A percentile compares a stretch with the other conserved stretches of the same genome.
These are phyloP conservation scores for Gypsophila paniculata DNA, from an alignment of 179 eudicot species.

Conservation along the genomic window DNA sequence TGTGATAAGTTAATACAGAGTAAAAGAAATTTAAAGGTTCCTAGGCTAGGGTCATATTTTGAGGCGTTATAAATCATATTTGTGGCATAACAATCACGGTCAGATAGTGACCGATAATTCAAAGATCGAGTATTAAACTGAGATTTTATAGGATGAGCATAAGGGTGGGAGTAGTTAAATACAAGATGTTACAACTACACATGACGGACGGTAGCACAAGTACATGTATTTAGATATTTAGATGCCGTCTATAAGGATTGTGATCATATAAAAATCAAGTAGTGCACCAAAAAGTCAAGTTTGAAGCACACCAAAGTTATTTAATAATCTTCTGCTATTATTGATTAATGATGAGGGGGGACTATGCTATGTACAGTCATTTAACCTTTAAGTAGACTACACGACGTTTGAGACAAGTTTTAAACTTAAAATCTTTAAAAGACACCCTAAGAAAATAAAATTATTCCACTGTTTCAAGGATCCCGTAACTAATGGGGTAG, in stretches of 20 bases:
- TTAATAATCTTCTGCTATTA: slow-evolving; percentile 10
- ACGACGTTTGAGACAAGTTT: too few species aligned
- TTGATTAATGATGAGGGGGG: slow-evolving; percentile 16
- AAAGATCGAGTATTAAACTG: neutral
- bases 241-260: neutral
- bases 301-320: slow-evolving; percentile 10
- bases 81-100: too few species aligned
- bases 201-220: slow-evolving; percentile 16
- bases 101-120: neutral
- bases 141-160: neutral
- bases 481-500: too few species aligned
- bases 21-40: too few species aligned
- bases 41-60: too few species aligned
- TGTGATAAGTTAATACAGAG: too few species aligned
- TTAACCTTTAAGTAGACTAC: too few species aligned
- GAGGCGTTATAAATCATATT: too few species aligned
- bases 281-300: slow-evolving; percentile 9
- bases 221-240: neutral
- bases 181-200: slow-evolving; percentile 2
- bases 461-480: too few species aligned
- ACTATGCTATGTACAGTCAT: neutral
- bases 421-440: too few species aligned
- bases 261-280: neutral
- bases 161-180: neutral
- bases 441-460: too few species aligned